Conservation (phyloP, 139 green algal genomes). For the Micractinium conductrix region DNA sequence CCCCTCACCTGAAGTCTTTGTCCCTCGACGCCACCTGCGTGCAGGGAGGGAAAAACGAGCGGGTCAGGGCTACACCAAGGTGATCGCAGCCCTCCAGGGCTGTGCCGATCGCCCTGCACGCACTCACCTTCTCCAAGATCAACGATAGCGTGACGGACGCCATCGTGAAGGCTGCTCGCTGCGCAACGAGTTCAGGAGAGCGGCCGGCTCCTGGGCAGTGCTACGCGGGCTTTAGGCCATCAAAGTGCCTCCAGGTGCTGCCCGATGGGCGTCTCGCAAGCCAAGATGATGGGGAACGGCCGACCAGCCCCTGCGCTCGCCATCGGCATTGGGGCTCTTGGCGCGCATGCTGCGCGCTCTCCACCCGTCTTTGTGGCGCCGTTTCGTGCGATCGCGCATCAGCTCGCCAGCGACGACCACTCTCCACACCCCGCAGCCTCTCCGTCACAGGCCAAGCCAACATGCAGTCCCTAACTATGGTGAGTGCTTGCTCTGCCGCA, state of each 20-base stretch:
- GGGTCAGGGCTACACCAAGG: too few species aligned
- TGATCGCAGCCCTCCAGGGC: too few species aligned
- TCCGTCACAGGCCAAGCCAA: neutral
- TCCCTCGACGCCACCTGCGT: constrained; percentile 55
- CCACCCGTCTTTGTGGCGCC: too few species aligned
- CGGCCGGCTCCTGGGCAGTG: too few species aligned
- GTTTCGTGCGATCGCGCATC: too few species aligned
- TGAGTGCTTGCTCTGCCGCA: too few species aligned
- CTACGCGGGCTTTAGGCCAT: too few species aligned
- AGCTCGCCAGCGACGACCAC: neutral
- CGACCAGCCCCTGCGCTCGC: neutral
- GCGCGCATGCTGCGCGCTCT: neutral
- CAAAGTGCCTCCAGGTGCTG: too few species aligned
- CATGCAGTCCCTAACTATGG: neutral
- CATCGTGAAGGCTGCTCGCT: neutral
- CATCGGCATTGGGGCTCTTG: neutral
- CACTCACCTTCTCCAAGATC: constrained; percentile 41
- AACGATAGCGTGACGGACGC: constrained; percentile 21
- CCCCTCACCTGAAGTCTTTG: constrained; percentile 46
- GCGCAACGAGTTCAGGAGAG: too few species aligned
- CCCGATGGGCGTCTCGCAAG: neutral
- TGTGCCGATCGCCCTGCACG: too few species aligned
- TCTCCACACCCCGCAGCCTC: neutral
- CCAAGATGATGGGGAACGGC: neutral
- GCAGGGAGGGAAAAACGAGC: too few species aligned